Evolutionary conservation across 495 filamentous ascomycete genomes (phyloP).

Genomic region (Geoglossum glabrum): DNA sequence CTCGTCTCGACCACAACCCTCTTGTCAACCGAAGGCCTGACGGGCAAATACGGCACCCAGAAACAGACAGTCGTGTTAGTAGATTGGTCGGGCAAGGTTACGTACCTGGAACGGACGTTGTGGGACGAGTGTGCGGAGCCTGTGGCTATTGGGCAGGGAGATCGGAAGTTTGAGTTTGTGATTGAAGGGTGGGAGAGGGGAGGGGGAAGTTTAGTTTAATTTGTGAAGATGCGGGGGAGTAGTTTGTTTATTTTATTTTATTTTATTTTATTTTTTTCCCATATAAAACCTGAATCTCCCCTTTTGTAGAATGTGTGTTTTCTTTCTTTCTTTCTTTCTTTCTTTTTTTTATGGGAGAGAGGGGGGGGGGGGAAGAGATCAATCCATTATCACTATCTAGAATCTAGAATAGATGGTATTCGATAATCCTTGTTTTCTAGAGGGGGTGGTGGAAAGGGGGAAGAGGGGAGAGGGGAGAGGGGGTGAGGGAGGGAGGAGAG

Average conservation of each 20-base stretch:
- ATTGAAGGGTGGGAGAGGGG: slow-evolving; percentile 25
- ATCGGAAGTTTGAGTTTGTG: slow-evolving; percentile 41
- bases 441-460: no score
- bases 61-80: slow-evolving; percentile 77
- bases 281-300: no score
- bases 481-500: no score
- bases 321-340: not conserved
- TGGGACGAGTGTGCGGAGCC: slow-evolving; percentile 46
- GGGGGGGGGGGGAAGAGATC: no score
- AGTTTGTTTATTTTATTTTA: no score
- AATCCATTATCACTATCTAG: no score
- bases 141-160: slow-evolving; percentile 37
- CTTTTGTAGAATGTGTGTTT: no score
- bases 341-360: not conserved
- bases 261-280: no score
- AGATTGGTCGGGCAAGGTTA: slow-evolving; percentile 50
- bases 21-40: slow-evolving; percentile 17
- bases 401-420: no score
- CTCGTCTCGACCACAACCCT: not conserved
- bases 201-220: not conserved
- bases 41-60: slow-evolving; percentile 74
- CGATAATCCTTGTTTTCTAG: no score
- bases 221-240: no score
- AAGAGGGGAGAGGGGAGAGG: no score
- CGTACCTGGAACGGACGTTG: slow-evolving; percentile 67